Conservation (phyloP, 176 grass and related monocot genomes). For the Secale cereale region DNA sequence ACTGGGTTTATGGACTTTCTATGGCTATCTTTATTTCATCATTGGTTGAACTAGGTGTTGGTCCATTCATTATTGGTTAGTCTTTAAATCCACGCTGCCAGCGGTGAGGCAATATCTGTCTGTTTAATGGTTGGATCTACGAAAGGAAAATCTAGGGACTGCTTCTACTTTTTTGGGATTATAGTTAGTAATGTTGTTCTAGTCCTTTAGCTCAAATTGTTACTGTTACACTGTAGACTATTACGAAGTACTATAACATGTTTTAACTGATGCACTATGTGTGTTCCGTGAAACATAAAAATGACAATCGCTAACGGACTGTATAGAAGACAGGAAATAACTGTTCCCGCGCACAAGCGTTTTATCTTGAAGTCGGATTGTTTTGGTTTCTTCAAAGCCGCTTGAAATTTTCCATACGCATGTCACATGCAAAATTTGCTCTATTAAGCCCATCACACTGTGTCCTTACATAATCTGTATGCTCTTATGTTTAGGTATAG, state of each 20-base stretch:
- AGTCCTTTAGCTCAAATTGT: neutral
- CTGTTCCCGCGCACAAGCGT: neutral
- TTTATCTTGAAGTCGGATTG: neutral
- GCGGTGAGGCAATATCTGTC: neutral
- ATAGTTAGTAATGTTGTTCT: neutral
- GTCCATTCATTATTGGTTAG: neutral
- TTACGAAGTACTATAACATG: neutral
- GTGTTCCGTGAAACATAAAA: neutral
- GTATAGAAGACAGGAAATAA: neutral
- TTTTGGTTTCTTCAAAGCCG: neutral
- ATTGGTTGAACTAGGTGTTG: neutral
- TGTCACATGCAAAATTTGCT: neutral
- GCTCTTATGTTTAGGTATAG: slow-evolving; percentile 66
- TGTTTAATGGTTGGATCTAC: neutral
- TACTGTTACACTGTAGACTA: neutral
- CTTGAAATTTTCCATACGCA: neutral
- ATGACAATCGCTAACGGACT: neutral
- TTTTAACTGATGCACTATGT: neutral
- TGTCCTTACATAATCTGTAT: slow-evolving; percentile 8
- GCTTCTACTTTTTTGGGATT: neutral
- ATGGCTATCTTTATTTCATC: neutral
- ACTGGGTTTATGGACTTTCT: neutral
- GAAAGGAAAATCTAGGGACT: neutral
- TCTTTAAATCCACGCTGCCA: neutral
- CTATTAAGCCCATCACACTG: neutral